These are phyloP conservation scores for carrot (Daucus carota) DNA, from an alignment of 129 eudicot genomes.

Conservation along the genomic window DH1_v3.0 NC_030382.2:12259001-12259500, in stretches of 20 bases:
- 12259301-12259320: slow-evolving; percentile 67
- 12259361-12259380: slow-evolving; percentile 46
- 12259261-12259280: slow-evolving; percentile 74
- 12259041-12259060: slow-evolving; percentile 70
- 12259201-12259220: neutral
- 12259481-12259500: slow-evolving; percentile 2
- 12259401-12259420: slow-evolving; percentile 29
- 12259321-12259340: slow-evolving; percentile 89
- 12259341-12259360: slow-evolving; percentile 56
- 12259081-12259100: slow-evolving; percentile 84
- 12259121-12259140: neutral
- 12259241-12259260: slow-evolving; percentile 55
- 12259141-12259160: neutral
- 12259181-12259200: neutral
- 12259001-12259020: slow-evolving; percentile 95
- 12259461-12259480: neutral
- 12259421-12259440: slow-evolving; percentile 46
- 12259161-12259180: neutral
- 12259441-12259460: slow-evolving; percentile 46
- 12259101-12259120: slow-evolving; percentile 66
- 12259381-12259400: slow-evolving; percentile 53
- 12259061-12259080: slow-evolving; percentile 74
- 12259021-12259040: slow-evolving; percentile 76
- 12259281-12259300: slow-evolving; percentile 82
- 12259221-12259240: slow-evolving; percentile 98